Evolutionary conservation across 352 stramenopile genomes (phyloP).

Genomic region (Phytophthora pluvialis): DNA sequence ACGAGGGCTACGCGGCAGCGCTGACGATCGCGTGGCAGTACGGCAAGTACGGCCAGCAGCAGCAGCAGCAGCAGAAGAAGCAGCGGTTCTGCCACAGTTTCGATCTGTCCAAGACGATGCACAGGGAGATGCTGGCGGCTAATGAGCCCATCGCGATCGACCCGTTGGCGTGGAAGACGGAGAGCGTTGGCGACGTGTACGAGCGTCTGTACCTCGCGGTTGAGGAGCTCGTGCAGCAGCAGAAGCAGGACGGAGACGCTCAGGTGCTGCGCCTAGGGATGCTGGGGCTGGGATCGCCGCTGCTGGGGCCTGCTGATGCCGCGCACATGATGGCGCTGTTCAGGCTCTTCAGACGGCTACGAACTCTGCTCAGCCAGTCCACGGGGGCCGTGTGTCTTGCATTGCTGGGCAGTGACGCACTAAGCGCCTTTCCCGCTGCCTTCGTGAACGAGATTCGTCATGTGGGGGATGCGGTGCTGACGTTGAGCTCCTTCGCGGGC

Average conservation of each 20-base stretch:
- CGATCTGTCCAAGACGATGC: constrained; percentile 69
- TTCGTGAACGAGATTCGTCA: constrained; percentile 61
- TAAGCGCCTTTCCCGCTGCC: constrained; percentile 31
- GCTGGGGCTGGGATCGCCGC: constrained; percentile 51
- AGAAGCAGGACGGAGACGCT: neutral
- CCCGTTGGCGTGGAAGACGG: constrained; percentile 9
- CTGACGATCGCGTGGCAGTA: constrained; percentile 85
- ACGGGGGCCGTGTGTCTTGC: constrained; percentile 39
- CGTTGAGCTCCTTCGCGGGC: constrained; percentile 64
- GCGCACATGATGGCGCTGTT: constrained; percentile 55
- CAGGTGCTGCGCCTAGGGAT: constrained; percentile 57
- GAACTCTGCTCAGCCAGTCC: constrained; percentile 27
- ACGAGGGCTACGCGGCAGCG: constrained; percentile 9
- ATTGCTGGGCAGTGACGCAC: constrained; percentile 30
- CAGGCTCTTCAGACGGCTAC: constrained; percentile 44
- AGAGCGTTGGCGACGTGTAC: constrained; percentile 32
- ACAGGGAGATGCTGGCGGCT: constrained; percentile 49
- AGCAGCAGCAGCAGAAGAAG: constrained; percentile 6
- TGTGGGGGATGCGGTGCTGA: constrained; percentile 61
- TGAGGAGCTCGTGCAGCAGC: constrained; percentile 24
- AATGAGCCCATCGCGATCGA: constrained; percentile 51
- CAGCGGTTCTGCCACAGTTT: constrained; percentile 78
- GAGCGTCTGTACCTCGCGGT: constrained; percentile 34
- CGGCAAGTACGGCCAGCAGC: constrained; percentile 54
- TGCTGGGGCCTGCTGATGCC: constrained; percentile 37